These are phyloP conservation scores for Curvularia hawaiiensis DNA, from an alignment of 2,329 filamentous ascomycete genomes.

Conservation along the genomic window DNA sequence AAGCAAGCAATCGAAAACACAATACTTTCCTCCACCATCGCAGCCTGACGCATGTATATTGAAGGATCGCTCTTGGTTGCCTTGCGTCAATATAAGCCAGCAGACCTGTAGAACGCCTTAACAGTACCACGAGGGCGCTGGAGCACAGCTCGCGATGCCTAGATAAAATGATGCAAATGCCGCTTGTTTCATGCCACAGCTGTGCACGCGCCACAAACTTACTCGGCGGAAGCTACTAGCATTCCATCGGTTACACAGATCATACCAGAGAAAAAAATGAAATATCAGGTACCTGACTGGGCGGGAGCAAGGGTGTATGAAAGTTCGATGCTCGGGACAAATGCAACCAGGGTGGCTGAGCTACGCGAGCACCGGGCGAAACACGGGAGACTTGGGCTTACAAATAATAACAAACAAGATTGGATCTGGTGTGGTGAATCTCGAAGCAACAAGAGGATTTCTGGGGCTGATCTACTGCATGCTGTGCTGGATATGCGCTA, in stretches of 20 bases:
- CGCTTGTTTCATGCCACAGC: neutral
- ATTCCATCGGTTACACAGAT: neutral
- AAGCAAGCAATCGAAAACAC: neutral
- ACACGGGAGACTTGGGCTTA: conserved; percentile 2
- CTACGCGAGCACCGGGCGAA: conserved; percentile 4
- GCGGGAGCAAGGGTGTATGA: neutral
- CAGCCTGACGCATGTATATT: neutral
- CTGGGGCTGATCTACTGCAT: neutral
- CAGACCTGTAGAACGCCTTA: neutral
- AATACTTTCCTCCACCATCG: neutral
- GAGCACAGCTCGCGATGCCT: conserved; percentile 17
- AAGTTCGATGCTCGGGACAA: conserved; percentile 25
- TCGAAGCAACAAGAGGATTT: neutral
- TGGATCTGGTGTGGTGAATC: neutral
- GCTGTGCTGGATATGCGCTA: neutral
- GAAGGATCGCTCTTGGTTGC: neutral
- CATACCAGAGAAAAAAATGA: neutral
- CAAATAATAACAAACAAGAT: neutral
- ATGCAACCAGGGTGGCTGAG: conserved; percentile 22
- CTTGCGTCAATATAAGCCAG: neutral
- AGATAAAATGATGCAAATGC: conserved; percentile 12
- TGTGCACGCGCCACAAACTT: conserved; percentile 3
- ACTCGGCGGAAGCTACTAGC: neutral
- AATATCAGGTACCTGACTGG: neutral
- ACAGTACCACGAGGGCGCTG: neutral